Conservation (phyloP, 306 rosid species). For the Macrotyloma uniflorum region DNA sequence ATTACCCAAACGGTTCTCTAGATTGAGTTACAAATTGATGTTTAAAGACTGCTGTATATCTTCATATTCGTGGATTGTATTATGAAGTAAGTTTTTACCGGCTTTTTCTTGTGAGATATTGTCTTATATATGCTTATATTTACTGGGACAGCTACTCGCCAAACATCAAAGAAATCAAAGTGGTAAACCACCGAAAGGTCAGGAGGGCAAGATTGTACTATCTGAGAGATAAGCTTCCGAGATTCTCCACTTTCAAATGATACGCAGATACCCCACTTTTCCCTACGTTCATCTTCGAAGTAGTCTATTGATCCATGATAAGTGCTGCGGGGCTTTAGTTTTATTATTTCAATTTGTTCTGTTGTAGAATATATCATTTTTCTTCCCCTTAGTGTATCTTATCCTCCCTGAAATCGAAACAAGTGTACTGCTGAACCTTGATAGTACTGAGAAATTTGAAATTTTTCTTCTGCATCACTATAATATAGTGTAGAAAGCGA, state of each 20-base stretch:
- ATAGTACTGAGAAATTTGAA: slow-evolving; percentile 23
- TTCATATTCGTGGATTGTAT: background rate
- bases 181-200: slow-evolving; percentile 82
- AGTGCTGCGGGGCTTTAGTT: slow-evolving; percentile 36
- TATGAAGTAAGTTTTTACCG: background rate
- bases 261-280: slow-evolving; percentile 4
- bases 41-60: background rate
- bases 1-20: slow-evolving; percentile 8
- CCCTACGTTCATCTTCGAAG: slow-evolving; percentile 32
- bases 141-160: slow-evolving; percentile 80
- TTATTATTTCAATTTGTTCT: slow-evolving; percentile 36
- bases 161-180: slow-evolving; percentile 85
- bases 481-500: slow-evolving; percentile 7
- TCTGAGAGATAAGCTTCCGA: slow-evolving; percentile 94
- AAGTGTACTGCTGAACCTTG: slow-evolving; percentile 10
- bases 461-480: slow-evolving; percentile 30
- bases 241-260: slow-evolving; percentile 93
- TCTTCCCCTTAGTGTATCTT: slow-evolving; percentile 19
- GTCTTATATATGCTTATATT: slow-evolving; percentile 30
- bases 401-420: slow-evolving; percentile 22
- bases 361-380: slow-evolving; percentile 42
- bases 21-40: background rate
- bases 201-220: slow-evolving; percentile 90
- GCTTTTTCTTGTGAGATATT: slow-evolving; percentile 10
- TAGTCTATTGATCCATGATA: slow-evolving; percentile 33